A percentile compares a stretch with the other conserved stretches of the same genome.
Conservation (phyloP, 2,329 filamentous ascomycete species). For the Clonostachys solani region DNA sequence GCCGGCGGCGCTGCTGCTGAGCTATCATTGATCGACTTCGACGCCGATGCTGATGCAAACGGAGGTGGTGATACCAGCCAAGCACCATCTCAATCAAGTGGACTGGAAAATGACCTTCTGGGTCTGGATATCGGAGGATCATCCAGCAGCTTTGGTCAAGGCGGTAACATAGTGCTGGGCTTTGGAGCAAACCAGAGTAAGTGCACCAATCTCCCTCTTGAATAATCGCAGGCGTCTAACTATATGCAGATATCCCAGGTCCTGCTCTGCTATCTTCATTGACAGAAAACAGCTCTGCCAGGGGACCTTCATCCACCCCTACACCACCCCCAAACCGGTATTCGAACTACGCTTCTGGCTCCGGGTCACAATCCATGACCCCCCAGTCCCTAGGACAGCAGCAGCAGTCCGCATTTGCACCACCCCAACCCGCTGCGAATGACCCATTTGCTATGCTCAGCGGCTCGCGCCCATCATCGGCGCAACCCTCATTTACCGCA, state of each 20-base stretch:
- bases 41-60: constrained; percentile 55
- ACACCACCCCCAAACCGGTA: constrained; percentile 49
- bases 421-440: constrained; percentile 28
- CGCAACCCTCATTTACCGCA: constrained; percentile 18
- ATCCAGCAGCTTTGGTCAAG: constrained; percentile 59
- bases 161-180: constrained; percentile 80
- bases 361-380: constrained; percentile 46
- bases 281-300: constrained; percentile 56
- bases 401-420: constrained; percentile 33
- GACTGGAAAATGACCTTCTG: constrained; percentile 85
- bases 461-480: constrained; percentile 21
- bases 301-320: constrained; percentile 30
- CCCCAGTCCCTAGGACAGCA: constrained; percentile 42
- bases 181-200: constrained; percentile 66
- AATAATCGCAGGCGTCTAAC: constrained; percentile 14
- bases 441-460: constrained; percentile 43
- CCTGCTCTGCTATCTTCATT: constrained; percentile 61
- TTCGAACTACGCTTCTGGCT: constrained; percentile 48
- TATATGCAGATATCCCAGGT: constrained; percentile 53
- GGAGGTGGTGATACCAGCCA: constrained; percentile 29
- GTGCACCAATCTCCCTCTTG: constrained; percentile 16
- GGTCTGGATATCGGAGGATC: constrained; percentile 75
- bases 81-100: constrained; percentile 45
- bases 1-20: constrained; percentile 64
- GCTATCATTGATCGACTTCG: constrained; percentile 91